Evolutionary conservation across 2,329 filamentous ascomycete genomes (phyloP).

Genomic region (Atkinsonella hypoxylon): DNA sequence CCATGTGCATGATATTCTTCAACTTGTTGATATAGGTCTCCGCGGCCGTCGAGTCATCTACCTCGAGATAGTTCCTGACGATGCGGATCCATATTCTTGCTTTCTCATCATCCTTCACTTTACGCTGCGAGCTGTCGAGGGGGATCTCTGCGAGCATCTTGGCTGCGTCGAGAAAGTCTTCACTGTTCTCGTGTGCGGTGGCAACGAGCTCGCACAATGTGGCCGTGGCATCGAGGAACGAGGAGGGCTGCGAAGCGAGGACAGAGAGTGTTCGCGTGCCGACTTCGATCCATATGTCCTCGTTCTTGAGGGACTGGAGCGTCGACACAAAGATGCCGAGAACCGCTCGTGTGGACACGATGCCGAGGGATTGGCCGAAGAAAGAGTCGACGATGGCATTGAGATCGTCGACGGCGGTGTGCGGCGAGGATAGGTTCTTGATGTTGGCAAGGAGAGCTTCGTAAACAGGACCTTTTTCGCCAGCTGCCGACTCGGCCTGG

Average conservation of each 20-base stretch:
- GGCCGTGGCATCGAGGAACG: constrained; percentile 74
- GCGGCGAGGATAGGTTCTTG: constrained; percentile 27
- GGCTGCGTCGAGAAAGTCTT: constrained; percentile 72
- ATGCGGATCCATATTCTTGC: constrained; percentile 86
- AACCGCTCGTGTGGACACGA: constrained; percentile 63
- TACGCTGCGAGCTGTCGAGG: constrained; percentile 78
- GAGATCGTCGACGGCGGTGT: constrained; percentile 41
- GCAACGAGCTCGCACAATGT: constrained; percentile 70
- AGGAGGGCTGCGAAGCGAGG: constrained; percentile 49
- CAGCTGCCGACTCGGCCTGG: constrained; percentile 22
- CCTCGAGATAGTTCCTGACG: constrained; percentile 85
- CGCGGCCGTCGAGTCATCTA: constrained; percentile 77
- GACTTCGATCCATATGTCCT: constrained; percentile 61
- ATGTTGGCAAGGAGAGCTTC: constrained; percentile 33
- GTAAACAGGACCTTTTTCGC: constrained; percentile 34
- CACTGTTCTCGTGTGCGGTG: constrained; percentile 67
- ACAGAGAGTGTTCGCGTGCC: constrained; percentile 60
- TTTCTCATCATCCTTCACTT: constrained; percentile 70
- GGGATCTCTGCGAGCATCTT: constrained; percentile 71
- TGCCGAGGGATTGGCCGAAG: constrained; percentile 56
- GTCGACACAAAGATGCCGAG: constrained; percentile 53
- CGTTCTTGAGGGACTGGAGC: constrained; percentile 47
- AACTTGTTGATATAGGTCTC: constrained; percentile 87
- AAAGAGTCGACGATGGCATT: constrained; percentile 56
- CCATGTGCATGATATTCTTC: constrained; percentile 78